Evolutionary conservation across 805 yeast genomes (phyloP), one percentile per base, ranked within the genome.

Genomic region (Ogataea neopini): DNA sequence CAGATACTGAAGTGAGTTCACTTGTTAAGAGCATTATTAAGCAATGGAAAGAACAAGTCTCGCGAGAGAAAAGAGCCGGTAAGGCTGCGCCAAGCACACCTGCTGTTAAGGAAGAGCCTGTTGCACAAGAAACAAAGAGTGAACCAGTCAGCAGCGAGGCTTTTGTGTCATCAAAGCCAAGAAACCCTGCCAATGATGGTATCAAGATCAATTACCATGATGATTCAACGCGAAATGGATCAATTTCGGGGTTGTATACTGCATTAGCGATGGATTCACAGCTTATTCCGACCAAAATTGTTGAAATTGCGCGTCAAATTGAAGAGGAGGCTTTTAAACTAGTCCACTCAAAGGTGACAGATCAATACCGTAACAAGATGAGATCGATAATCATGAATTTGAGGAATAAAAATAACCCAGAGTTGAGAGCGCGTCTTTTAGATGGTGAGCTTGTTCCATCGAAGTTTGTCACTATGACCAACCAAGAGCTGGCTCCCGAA

Each of bases 401-500:
- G 51, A 83, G 94, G 62, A 91, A 92, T 62, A 87, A 87, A 67
- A 86, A 86, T 63, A 94, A 94, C 64, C 96, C 96, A 3, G 89
- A 84, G 52, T 74, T 94, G 50, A 79, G 97, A 57, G 73, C 71
- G 9, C 78, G 84, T 49, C 77, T 94, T 30, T 76, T 84, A 17
- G 68, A 73, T 18, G 86, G 88, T n/a, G 84, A 80, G 47, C 75
- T 94, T 36, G 54, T 75, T 26, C 82, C 97, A 1, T 68, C 74
- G 11, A 76, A 80, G 40, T 79, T 94, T 56, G 84, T 86, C 40
- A 76, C 68, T 29, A 91, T 95, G 96, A 73, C 84, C 28, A 92
- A 96, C n/a, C 88, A 85, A 62, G 99, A 94, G 57, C 77, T 94
- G 83, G 98, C 98, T 0, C 96, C 97, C 3, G 97, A 88, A 61